A percentile compares a stretch with the other conserved stretches of the same genome.
phyloP scores from a whole-genome alignment of 2,329 filamentous ascomycete genomes.

The Knufia petricola region DNA sequence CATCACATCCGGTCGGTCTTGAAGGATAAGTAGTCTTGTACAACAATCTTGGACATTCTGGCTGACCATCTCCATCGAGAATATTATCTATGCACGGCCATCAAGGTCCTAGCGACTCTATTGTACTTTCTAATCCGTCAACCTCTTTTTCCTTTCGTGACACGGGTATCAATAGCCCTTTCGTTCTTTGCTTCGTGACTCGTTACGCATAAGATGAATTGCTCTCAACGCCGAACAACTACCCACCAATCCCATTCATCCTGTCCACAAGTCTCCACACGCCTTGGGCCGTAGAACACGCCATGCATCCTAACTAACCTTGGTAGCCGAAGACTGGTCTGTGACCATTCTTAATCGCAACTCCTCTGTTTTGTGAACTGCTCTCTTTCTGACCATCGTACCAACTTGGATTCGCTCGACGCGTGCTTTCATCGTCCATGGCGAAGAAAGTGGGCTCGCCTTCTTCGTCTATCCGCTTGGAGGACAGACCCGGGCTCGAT shows the following conservation, averaged over 20 bases:
- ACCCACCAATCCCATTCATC: background rate
- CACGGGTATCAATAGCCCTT: background rate
- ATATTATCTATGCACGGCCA: background rate
- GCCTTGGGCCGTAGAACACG: background rate
- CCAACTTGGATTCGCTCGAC: background rate
- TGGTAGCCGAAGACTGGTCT: conserved; percentile 8
- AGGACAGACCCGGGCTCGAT: conserved; percentile 36
- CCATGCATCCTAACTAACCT: background rate
- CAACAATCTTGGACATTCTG: no score
- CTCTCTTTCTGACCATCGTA: conserved; percentile 1
- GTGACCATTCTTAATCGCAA: background rate
- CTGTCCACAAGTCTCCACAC: no score
- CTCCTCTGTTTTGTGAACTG: background rate
- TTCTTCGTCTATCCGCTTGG: conserved; percentile 40
- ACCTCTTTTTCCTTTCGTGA: background rate
- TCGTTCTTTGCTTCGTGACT: background rate
- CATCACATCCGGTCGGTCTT: background rate
- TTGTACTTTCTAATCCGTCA: conserved; percentile 1
- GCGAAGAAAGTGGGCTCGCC: conserved; percentile 40
- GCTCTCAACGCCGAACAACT: conserved; percentile 1
- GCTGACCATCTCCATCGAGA: no score
- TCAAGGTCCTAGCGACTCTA: background rate
- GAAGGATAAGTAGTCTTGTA: no score
- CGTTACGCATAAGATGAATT: background rate
- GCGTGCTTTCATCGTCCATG: conserved; percentile 40